Evolutionary conservation across 371 early-diverging fungal genomes (phyloP), one percentile per base, ranked within the genome.

Genomic region (Mucor circinelloides): DNA sequence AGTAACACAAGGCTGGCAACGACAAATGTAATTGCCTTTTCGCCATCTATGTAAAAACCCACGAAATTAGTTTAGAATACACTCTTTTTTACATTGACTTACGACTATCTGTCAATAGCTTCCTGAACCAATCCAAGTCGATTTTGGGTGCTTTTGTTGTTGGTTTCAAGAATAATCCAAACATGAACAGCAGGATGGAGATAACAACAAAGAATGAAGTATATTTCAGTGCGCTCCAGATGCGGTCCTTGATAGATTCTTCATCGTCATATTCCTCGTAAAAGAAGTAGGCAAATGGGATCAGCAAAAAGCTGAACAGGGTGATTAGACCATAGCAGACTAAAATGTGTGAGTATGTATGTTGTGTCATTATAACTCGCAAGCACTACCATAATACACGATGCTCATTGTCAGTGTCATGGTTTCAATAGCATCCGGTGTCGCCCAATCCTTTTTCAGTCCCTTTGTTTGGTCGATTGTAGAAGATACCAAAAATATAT

Each of bases 201-300:
- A 88, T 84, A n/a, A 72, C 64, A 12, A 87, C 73, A 63, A 84
- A 85, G 50, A 88, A 88, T 8, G 76, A 75, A 10, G 88, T 88
- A 32, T 85, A 88, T 31, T 85, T 84, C 8, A 85, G 38, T 3
- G 88, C 86, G 27, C 77, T 72, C n/a, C 48, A 44, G 1, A 79
- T 58, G 0, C 85, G 73, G 17, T 85, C 75, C 6, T 58, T 52
- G 7, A 56, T 28, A 2, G 68, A 63, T 32, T 78, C 68, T 23
- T 75, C 72, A 40, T 85, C 80, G 52, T 88, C 89, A 17, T 80
- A 72, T 59, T 89, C 89, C 60, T 90, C 90, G 69, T 79, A 90
- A 71, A 79, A 90, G 60, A 90, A 90, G 57, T 90, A 90, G 10
- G 86, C 80, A 63, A 88, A 83, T 13, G 90, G 90, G 58, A 90